Conservation (phyloP, 2,329 filamentous ascomycete genomes). For the Xylaria sp. region DNA sequence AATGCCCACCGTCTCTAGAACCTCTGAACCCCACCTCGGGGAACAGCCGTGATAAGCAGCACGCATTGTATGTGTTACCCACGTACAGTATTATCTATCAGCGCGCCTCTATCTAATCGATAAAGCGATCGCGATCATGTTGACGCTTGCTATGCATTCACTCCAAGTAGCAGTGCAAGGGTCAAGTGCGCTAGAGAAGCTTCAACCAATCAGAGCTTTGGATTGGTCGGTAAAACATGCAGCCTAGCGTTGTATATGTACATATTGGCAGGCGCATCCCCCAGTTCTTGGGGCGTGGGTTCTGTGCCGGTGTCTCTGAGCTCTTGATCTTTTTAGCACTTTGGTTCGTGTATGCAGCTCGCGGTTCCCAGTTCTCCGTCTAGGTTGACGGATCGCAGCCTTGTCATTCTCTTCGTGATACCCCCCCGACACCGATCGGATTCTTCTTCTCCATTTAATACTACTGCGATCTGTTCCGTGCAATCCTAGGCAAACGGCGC, state of each 20-base stretch:
- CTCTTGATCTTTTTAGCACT: slow-evolving; percentile 30
- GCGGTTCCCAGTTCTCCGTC: slow-evolving; percentile 3
- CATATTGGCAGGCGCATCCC: slow-evolving; percentile 34
- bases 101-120: slow-evolving; percentile 3
- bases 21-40: background rate
- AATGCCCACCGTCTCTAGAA: no score
- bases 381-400: slow-evolving; percentile 23
- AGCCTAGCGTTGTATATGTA: slow-evolving; percentile 41
- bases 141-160: no score
- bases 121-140: no score
- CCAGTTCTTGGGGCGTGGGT: slow-evolving; percentile 15
- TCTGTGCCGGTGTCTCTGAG: slow-evolving; percentile 21
- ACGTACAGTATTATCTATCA: slow-evolving; percentile 13
- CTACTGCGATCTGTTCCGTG: background rate
- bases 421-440: slow-evolving; percentile 26
- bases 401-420: slow-evolving; percentile 36
- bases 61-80: no score
- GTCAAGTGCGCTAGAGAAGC: background rate
- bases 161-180: no score
- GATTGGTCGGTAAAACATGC: slow-evolving; percentile 34
- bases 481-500: background rate
- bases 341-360: background rate
- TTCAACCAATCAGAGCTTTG: slow-evolving; percentile 26
- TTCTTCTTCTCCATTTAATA: slow-evolving; percentile 22
- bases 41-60: background rate